Base-by-base conservation (phyloP, 768 basidiomycete genomes). In the Xerocomellus amylosporus region DNA sequence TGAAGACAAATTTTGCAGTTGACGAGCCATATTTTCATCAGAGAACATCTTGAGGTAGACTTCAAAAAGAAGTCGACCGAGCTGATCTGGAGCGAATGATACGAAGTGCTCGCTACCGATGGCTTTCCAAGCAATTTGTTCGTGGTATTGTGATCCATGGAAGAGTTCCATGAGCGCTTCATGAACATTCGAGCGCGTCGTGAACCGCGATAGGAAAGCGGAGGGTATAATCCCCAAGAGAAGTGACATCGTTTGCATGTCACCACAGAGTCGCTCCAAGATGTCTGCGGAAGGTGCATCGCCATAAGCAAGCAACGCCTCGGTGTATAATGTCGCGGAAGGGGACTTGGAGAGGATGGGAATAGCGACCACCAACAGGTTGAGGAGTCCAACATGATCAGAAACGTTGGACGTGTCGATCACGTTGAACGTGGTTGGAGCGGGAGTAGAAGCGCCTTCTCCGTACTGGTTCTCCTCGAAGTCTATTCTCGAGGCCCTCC, bases 371-470 rank as follows among this genome's bases (percentile, higher is more conserved):
- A 60, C 45, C 36, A 71, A 49, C 5, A 71, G 33, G 37, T 71
- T 71, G 28, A 72, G 39, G 24, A 71, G 54, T 5, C 70, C 71
- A 5, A 68, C 46, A 37, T 73, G 58, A 45, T 72, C 70, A 30
- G 60, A 59, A 19, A 72, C 10, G 28, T 72, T 73, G 31, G 71
- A 71, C 13, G 70, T 70, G 40, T 71, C 60, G 36, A 71, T 72
- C 38, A 73, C 68, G 24, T 73, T 64, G 52, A 71, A 73, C 15
- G 26, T 52, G 8, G 62, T 60, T 10, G 70, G 70, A 8, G 71
- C 71, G 0, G 58, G 60, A 28, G 49, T 40, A 15, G 46, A n/a
- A 19, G 52, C 49, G 2, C 24, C 41, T 39, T 52, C 20, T 17
- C 58, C 57, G 34, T 71, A 71, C n/a, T 62, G 54, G 2, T 20